Conservation (phyloP, 257 asterid species). For the Solanum raphanifolium region DNA sequence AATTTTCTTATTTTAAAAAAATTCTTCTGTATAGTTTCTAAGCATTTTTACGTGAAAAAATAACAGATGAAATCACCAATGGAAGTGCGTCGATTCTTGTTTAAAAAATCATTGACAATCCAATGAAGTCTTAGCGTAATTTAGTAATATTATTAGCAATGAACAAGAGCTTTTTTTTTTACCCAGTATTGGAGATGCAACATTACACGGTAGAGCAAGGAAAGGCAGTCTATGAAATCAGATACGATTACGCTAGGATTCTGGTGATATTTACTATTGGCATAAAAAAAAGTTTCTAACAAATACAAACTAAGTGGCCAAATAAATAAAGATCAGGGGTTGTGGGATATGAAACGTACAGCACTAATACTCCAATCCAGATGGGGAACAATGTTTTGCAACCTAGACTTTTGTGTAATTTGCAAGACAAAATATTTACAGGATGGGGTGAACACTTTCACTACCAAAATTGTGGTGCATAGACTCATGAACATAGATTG, state of each 20-base stretch:
- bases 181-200: neutral
- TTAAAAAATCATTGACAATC: too few species aligned
- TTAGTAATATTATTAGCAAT: neutral
- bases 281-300: neutral
- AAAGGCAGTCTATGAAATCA: neutral
- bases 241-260: neutral
- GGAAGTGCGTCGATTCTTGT: neutral
- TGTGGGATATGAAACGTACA: neutral
- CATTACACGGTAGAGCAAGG: neutral
- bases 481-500: neutral
- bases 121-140: neutral
- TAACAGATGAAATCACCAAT: neutral
- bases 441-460: neutral
- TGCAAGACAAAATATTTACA: neutral
- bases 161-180: neutral
- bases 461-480: slow-evolving; percentile 25
- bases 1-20: neutral
- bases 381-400: neutral
- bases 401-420: neutral
- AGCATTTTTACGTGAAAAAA: neutral
- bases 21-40: neutral
- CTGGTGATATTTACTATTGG: neutral
- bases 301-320: neutral
- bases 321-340: neutral
- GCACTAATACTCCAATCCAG: neutral